Percentiles rank a stretch among this genome's conserved stretches.
Conservation (phyloP, 2,329 filamentous ascomycete species). For the Fusarium compactum region DNA sequence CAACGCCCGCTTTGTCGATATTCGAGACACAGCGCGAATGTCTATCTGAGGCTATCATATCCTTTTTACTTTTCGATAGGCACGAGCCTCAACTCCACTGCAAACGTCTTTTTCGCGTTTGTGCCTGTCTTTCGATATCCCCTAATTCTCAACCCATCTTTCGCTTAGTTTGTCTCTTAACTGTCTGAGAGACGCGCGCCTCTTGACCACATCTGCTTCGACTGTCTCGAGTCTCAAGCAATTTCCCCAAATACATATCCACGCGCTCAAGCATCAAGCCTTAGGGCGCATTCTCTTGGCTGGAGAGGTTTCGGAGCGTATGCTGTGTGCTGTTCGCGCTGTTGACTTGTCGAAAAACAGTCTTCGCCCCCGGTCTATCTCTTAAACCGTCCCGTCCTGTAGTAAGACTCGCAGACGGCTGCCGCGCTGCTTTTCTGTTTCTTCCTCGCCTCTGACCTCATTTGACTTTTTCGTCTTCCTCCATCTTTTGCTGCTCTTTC, state of each 20-base stretch:
- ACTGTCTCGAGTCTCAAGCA: constrained; percentile 28
- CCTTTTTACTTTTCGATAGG: constrained; percentile 29
- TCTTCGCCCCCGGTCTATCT: constrained; percentile 40
- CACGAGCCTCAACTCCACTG: constrained; percentile 44
- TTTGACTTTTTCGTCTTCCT: constrained; percentile 51
- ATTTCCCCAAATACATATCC: constrained; percentile 8
- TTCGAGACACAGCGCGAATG: constrained; percentile 42
- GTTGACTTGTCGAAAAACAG: constrained; percentile 41
- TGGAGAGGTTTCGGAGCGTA: constrained; percentile 24
- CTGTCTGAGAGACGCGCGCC: constrained; percentile 27
- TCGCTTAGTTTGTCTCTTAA: constrained; percentile 28
- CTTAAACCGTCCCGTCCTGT: constrained; percentile 39
- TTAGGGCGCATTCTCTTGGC: constrained; percentile 9
- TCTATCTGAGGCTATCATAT: constrained; percentile 17
- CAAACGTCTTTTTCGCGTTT: constrained; percentile 30
- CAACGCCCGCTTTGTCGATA: constrained; percentile 45
- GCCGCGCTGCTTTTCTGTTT: constrained; percentile 41
- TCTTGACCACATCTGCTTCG: constrained; percentile 22
- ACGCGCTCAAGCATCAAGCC: constrained; percentile 18
- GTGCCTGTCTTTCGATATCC: constrained; percentile 27
- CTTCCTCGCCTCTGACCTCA: constrained; percentile 56
- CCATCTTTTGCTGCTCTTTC: constrained; percentile 43
- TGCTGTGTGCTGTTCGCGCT: constrained; percentile 34
- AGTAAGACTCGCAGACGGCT: constrained; percentile 41
- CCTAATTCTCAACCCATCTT: constrained; percentile 29